Percentiles rank a stretch among this genome's conserved stretches.
These are phyloP conservation scores for Anisodus acutangulus DNA, from an alignment of 257 asterid genomes.

Conservation along the genomic window DNA sequence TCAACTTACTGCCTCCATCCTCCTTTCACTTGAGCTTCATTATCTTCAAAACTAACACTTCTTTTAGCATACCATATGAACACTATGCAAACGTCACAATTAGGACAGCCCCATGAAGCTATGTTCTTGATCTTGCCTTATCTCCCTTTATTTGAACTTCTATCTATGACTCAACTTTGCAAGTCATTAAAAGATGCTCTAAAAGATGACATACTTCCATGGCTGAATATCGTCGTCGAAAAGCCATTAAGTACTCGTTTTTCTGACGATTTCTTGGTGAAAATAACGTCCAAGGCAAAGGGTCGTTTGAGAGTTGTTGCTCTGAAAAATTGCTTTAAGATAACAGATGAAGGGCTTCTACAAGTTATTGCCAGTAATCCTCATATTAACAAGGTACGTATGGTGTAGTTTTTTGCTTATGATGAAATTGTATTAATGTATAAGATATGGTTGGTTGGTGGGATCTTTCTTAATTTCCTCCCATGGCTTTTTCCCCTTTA, in stretches of 20 bases:
- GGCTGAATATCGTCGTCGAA: slow-evolving; percentile 60
- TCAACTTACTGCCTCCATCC: neutral
- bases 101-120: slow-evolving; percentile 59
- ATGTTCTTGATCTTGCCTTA: slow-evolving; percentile 64
- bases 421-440: slow-evolving; percentile 32
- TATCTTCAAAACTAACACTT: neutral
- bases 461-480: neutral
- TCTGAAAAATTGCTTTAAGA: slow-evolving; percentile 56
- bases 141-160: slow-evolving; percentile 68
- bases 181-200: slow-evolving; percentile 67
- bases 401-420: neutral
- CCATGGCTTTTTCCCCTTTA: too few relatives aligned
- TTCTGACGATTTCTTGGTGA: slow-evolving; percentile 50
- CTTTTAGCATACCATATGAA: neutral
- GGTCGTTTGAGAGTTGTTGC: slow-evolving; percentile 59
- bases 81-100: neutral
- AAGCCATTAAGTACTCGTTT: slow-evolving; percentile 58
- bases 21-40: neutral
- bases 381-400: slow-evolving; percentile 57
- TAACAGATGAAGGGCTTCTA: slow-evolving; percentile 66
- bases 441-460: slow-evolving; percentile 50
- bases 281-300: slow-evolving; percentile 53
- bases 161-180: slow-evolving; percentile 60
- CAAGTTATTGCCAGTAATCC: slow-evolving; percentile 56
- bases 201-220: slow-evolving; percentile 61